A percentile compares a stretch with the other conserved stretches of the same genome.
phyloP scores from a whole-genome alignment of 257 asterid genomes.

The Verbascum thapsus region DNA sequence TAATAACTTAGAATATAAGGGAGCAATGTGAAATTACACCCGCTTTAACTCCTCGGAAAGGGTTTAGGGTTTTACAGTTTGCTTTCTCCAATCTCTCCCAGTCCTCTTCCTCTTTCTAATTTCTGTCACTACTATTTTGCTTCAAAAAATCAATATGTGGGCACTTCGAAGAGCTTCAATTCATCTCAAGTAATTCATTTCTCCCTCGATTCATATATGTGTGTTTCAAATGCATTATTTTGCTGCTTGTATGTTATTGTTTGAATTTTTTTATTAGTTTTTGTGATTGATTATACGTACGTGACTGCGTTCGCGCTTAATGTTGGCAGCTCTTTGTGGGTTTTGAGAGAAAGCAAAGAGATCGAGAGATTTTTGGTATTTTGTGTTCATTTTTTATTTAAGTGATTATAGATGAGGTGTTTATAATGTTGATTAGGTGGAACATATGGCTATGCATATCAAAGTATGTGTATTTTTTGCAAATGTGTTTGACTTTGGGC shows the following conservation, averaged over 20 bases:
- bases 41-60: neutral
- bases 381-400: neutral
- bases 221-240: neutral
- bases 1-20: constrained; percentile 2
- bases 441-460: constrained; percentile 3
- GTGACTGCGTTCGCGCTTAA: neutral
- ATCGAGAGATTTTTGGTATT: neutral
- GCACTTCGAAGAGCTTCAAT: constrained; percentile 64
- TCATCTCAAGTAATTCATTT: constrained; percentile 51
- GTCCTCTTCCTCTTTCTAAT: neutral
- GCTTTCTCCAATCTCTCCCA: neutral
- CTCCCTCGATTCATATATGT: neutral
- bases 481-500: neutral
- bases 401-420: neutral
- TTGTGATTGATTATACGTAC: neutral
- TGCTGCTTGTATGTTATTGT: neutral
- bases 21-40: neutral
- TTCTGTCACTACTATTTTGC: neutral
- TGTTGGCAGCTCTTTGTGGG: neutral
- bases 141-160: constrained; percentile 48
- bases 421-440: neutral
- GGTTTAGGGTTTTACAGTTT: constrained; percentile 35
- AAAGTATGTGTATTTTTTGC: neutral
- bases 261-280: neutral
- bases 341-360: neutral